Evolutionary conservation across 345 rosid species (phyloP), one percentile per base, ranked within the genome.

Genomic region (Gossypioides kirkii): DNA sequence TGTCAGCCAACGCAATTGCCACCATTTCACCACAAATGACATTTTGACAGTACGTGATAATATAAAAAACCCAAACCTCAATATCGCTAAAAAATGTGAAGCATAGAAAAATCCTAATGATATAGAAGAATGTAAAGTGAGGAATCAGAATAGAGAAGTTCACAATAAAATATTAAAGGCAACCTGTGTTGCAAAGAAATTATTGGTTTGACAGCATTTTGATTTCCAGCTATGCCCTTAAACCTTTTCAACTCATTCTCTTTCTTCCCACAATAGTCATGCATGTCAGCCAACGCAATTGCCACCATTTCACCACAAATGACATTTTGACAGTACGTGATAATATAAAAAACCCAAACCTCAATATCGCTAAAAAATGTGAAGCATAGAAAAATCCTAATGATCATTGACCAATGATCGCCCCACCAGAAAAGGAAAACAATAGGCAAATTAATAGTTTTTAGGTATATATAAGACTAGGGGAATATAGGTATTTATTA

Each of bases 211-310:
- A 26, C 53, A 56, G n/a, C 76, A 32, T 70, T 61, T 62, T 71
- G 76, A 52, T 79, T 78, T 65, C 61, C 79, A 70, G 36, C 25
- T 23, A 82, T n/a, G 70, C 87, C 87, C 77, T 74, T 88, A 77
- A 93, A 93, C 78, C 90, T 81, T 87, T 91, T 93, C 78, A 87
- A 81, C 62, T 77, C 80, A 62, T 58, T 80, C 69, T 72, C 75
- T 46, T 72, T 73, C 68, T 55, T 65, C 69, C 79, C 80, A 52
- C 97, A 73, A 18, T 12, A 90, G 28, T 83, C 87, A 61, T 93
- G 98, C 96, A 91, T 87, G 80, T 87, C 92, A 73, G 79, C 77
- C 88, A 93, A 68, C 67, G 90, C 87, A 80, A 90, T 74, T 36
- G 94, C 86, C 64, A 90, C 85, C 78, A 42, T 61, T 60, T 38